Percentiles rank a stretch among this genome's conserved stretches.
phyloP scores from a whole-genome alignment of 495 filamentous ascomycete species.

The Zalerion maritima region DNA sequence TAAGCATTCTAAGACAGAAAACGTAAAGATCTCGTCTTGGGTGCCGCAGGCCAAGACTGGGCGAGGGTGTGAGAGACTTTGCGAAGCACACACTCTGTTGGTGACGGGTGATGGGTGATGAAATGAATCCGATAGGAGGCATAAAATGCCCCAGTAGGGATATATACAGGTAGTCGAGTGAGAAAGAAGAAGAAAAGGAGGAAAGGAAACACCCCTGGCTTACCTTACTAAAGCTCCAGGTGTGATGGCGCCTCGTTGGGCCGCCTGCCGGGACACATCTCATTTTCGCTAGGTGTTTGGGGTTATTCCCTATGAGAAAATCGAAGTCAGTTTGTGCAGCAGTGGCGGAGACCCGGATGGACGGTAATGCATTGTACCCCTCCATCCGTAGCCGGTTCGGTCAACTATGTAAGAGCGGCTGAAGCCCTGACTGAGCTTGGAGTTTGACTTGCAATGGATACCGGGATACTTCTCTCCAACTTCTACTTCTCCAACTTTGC shows the following conservation, averaged over 20 bases:
- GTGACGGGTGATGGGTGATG: neutral
- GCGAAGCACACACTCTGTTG: neutral
- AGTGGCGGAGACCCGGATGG: neutral
- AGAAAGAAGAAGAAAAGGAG: constrained; percentile 5
- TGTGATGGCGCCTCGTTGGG: constrained; percentile 12
- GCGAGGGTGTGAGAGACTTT: neutral
- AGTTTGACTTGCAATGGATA: too few species aligned
- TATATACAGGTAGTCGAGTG: constrained; percentile 1
- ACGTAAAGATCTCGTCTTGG: too few species aligned
- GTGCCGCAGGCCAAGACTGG: too few species aligned
- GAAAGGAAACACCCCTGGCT: constrained; percentile 3
- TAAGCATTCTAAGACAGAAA: too few species aligned
- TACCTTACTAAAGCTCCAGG: constrained; percentile 25
- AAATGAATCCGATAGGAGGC: constrained; percentile 10
- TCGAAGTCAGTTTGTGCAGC: neutral
- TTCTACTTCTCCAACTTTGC: too few species aligned
- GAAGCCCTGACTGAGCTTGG: too few species aligned
- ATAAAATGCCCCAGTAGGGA: constrained; percentile 2
- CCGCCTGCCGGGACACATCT: constrained; percentile 19
- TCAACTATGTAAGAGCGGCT: neutral
- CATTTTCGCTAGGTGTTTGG: constrained; percentile 11
- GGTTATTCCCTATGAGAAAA: constrained; percentile 4
- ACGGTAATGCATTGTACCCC: neutral
- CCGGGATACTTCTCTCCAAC: too few species aligned
- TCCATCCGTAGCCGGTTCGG: neutral